Conservation (phyloP, 2,329 filamentous ascomycete species). For the Colletotrichum sansevieriae region DNA sequence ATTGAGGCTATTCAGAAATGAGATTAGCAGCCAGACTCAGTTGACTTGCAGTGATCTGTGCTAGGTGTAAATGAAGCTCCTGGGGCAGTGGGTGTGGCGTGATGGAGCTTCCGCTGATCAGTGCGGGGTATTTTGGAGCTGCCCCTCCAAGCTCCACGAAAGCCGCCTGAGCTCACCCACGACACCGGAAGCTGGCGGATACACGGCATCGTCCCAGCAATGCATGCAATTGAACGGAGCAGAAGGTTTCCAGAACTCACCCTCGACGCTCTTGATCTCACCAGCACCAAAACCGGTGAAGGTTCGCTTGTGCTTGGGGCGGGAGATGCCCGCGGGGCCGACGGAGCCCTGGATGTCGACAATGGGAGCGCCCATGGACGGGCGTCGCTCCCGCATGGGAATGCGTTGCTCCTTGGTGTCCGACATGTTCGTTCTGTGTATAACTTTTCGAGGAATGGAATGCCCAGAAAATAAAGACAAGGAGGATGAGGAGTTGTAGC, state of each 20-base stretch:
- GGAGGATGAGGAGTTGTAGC: slow-evolving; percentile 17
- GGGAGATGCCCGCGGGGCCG: slow-evolving; percentile 84
- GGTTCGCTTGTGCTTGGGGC: slow-evolving; percentile 98
- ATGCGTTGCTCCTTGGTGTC: slow-evolving; percentile 50
- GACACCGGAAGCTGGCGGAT: slow-evolving; percentile 1
- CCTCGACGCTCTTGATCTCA: slow-evolving; percentile 95
- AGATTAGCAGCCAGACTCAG: slow-evolving; percentile 16
- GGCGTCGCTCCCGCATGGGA: slow-evolving; percentile 79
- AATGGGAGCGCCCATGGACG: slow-evolving; percentile 85
- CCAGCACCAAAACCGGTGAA: slow-evolving; percentile 90
- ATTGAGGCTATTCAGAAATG: slow-evolving; percentile 73
- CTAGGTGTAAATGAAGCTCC: slow-evolving; percentile 20
- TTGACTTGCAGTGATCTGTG: background rate
- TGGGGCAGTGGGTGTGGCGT: slow-evolving; percentile 32
- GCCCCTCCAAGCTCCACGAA: slow-evolving; percentile 38
- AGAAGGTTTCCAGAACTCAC: slow-evolving; percentile 58
- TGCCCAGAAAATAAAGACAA: no score
- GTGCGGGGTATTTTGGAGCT: slow-evolving; percentile 47
- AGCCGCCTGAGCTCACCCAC: slow-evolving; percentile 35
- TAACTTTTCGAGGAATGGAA: slow-evolving; percentile 32
- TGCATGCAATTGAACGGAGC: slow-evolving; percentile 16
- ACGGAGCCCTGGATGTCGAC: slow-evolving; percentile 88
- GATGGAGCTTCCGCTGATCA: slow-evolving; percentile 44
- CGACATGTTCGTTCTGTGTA: slow-evolving; percentile 46
- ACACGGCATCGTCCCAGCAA: slow-evolving; percentile 6